phyloP scores from a whole-genome alignment of 495 filamentous ascomycete genomes.

The Xylaria scruposa region DNA sequence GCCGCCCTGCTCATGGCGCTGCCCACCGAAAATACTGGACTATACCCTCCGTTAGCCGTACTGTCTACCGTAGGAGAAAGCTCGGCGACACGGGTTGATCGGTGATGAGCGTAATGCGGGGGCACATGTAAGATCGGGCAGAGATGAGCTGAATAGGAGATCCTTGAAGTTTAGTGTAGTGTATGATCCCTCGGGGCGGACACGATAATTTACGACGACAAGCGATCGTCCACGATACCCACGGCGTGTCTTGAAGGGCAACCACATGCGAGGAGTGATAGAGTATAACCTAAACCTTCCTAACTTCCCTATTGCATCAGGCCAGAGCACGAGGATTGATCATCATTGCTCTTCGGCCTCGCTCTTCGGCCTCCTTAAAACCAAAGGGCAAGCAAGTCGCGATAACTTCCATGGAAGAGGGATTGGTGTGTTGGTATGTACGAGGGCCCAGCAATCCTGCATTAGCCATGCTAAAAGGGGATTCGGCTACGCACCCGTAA shows the following conservation, averaged over 20 bases:
- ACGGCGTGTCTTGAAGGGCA: conserved; percentile 16
- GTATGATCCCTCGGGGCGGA: conserved; percentile 8
- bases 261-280: not conserved
- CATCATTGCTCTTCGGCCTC: not conserved
- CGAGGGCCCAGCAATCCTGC: not conserved
- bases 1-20: conserved; percentile 22
- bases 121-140: conserved; percentile 12
- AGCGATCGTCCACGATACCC: conserved; percentile 1
- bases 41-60: conserved; percentile 22
- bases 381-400: conserved; percentile 6
- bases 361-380: not conserved
- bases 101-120: conserved; percentile 13
- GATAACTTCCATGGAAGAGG: conserved; percentile 16
- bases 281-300: not conserved
- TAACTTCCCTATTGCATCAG: conserved; percentile 8
- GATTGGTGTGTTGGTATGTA: too few relatives aligned
- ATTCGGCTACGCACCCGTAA: not conserved
- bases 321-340: not conserved
- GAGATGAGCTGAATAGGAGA: conserved; percentile 18
- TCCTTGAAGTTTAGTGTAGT: not conserved
- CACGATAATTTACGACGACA: not conserved
- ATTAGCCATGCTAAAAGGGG: conserved; percentile 10
- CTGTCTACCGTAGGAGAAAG: conserved; percentile 22
- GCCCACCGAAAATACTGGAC: conserved; percentile 27
- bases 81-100: conserved; percentile 20